Evolutionary conservation across 2,329 filamentous ascomycete species (phyloP).

Genomic region (Phyllosticta ampelicida): DNA sequence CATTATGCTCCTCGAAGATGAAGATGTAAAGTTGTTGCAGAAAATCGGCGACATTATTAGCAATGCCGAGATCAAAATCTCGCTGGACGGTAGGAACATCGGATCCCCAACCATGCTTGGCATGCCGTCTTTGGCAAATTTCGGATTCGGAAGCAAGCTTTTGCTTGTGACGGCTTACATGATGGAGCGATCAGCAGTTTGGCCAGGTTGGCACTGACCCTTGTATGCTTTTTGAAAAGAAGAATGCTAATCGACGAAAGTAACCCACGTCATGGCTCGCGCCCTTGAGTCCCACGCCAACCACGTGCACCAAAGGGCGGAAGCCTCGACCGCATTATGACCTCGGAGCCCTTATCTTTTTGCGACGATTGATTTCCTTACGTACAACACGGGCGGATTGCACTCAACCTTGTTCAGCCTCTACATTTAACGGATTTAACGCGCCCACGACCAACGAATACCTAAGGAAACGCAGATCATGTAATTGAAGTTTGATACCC

Average conservation of each 20-base stretch:
- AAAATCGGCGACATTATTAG: conserved; percentile 73
- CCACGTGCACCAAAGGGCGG: conserved; percentile 51
- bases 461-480: too few relatives aligned
- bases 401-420: too few relatives aligned
- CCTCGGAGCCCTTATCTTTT: neutral
- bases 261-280: conserved; percentile 58
- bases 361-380: neutral
- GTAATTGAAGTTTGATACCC: too few relatives aligned
- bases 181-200: conserved; percentile 80
- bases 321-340: conserved; percentile 27
- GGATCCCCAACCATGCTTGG: conserved; percentile 35
- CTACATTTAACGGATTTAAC: too few relatives aligned
- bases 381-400: too few relatives aligned
- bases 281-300: conserved; percentile 54
- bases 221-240: neutral
- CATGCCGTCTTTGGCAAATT: conserved; percentile 44
- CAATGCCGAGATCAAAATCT: conserved; percentile 71
- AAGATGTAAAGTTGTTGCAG: conserved; percentile 73
- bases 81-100: conserved; percentile 33
- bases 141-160: conserved; percentile 76
- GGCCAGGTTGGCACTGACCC: conserved; percentile 60
- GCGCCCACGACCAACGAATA: too few relatives aligned
- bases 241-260: conserved; percentile 28
- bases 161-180: conserved; percentile 75
- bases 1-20: conserved; percentile 83